Evolutionary conservation across 2,329 filamentous ascomycete species (phyloP), one percentile per base, ranked within the genome.

Genomic region (Apiospora koreana): DNA sequence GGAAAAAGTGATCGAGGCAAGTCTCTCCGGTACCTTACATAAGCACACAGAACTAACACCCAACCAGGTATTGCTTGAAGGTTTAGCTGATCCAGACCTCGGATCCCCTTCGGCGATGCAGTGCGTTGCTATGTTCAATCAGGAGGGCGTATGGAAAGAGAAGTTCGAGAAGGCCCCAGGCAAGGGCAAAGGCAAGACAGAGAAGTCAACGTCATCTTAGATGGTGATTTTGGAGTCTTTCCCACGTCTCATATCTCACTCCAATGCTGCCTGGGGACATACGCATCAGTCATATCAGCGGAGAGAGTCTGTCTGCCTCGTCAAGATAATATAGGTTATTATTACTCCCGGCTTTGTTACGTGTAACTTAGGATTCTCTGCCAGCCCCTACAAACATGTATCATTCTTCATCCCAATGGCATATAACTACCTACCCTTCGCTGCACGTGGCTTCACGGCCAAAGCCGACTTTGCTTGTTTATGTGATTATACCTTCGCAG

Each of bases 11-110:
- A 12, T 21, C 2, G 43, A 66, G 7, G 31, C n/a, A n/a, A 50
- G 21, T 2, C 5, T 58, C 31, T 3, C 21, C 64, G 9, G 1
- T 6, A 65, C 31, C 42, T 54, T 38, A 16, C 16, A 50, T 16
- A 25, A 25, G 21, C 21, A 68, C 18, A 25, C 3, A 12, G 12
- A 23, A 64, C 71, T 75, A 25, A 73, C 42, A 42, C 43, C 12
- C 4, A 10, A 16, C 28, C 45, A 86, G 84, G 83, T 77, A 1
- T 78, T 89, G 12, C 75, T 89, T 1, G 82, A 84, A 68, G 86
- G 86, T 0, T 86, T 86, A 1, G 87, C 87, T 3, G 87, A 89
- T 75, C 87, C 87, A 0, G 85, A 87, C 1, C 79, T 84, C 69
- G 87, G 87, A 1, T 77, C 79, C 2, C 87, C 86, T 1, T 86